These are phyloP conservation scores for Blakeslea trispora DNA, from an alignment of 371 early-diverging fungal species.

Conservation along the genomic window DNA sequence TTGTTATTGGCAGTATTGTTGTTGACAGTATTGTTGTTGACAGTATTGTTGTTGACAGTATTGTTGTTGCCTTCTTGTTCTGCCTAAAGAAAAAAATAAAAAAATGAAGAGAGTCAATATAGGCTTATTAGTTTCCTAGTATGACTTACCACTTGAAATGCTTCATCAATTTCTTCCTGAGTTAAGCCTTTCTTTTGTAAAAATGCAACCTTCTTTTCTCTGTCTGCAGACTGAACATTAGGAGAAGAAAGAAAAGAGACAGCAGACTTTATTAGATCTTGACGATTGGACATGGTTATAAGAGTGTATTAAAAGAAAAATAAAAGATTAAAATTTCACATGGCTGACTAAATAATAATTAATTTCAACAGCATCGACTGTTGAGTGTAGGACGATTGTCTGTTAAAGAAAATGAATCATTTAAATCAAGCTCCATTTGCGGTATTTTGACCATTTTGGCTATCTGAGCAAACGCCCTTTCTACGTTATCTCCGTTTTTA, in stretches of 20 bases:
- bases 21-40: too few species aligned
- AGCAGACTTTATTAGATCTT: slow-evolving; percentile 59
- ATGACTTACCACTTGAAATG: slow-evolving; percentile 27
- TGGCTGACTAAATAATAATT: too few species aligned
- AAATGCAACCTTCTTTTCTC: slow-evolving; percentile 62
- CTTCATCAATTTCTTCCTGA: slow-evolving; percentile 60
- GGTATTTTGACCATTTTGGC: slow-evolving; percentile 69
- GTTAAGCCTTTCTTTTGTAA: slow-evolving; percentile 64
- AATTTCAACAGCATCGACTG: slow-evolving; percentile 22
- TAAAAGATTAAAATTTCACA: too few species aligned
- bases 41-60: not conserved
- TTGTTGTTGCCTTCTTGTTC: slow-evolving; percentile 1
- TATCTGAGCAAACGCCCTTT: slow-evolving; percentile 85
- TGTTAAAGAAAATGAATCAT: slow-evolving; percentile 24
- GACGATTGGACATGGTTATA: slow-evolving; percentile 30
- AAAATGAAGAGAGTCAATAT: not conserved
- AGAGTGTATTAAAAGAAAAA: not conserved
- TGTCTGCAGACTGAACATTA: slow-evolving; percentile 58
- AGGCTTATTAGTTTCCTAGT: too few species aligned
- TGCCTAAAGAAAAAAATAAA: not conserved
- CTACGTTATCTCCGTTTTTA: slow-evolving; percentile 93
- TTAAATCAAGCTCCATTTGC: slow-evolving; percentile 59
- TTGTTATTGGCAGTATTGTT: too few species aligned
- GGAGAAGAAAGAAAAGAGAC: slow-evolving; percentile 61
- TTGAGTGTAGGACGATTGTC: slow-evolving; percentile 13